Conservation (phyloP, 1,139 yeast genomes). For the Hemisphaericaspora xylofermentans region DNA sequence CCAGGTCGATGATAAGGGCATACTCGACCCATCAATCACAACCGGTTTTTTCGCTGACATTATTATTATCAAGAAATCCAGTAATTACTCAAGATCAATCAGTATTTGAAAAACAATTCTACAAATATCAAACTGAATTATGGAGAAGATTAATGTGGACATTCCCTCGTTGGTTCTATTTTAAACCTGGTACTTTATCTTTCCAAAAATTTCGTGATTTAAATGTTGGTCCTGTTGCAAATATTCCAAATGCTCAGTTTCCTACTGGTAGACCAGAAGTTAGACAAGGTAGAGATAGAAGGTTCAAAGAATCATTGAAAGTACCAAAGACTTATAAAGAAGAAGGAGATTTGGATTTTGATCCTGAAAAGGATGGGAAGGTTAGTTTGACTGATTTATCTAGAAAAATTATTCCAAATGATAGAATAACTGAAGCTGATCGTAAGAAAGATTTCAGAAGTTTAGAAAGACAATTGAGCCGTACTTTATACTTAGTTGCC, state of each 20-base stretch:
- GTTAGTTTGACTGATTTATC: slow-evolving; percentile 49
- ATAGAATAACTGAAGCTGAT: slow-evolving; percentile 81
- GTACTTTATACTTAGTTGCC: slow-evolving; percentile 76
- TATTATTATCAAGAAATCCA: slow-evolving; percentile 79
- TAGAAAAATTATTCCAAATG: slow-evolving; percentile 67
- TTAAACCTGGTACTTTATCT: slow-evolving; percentile 84
- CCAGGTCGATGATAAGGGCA: slow-evolving; percentile 12
- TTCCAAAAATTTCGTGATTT: slow-evolving; percentile 78
- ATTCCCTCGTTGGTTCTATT: slow-evolving; percentile 91
- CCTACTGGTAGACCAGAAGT: slow-evolving; percentile 85
- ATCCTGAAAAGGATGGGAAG: slow-evolving; percentile 24
- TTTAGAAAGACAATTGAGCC: slow-evolving; percentile 74
- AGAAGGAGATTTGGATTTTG: slow-evolving; percentile 38
- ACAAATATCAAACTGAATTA: slow-evolving; percentile 79
- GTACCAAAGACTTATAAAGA: slow-evolving; percentile 61
- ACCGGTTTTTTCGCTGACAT: slow-evolving; percentile 33
- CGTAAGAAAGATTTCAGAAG: slow-evolving; percentile 56
- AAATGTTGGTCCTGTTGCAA: slow-evolving; percentile 72
- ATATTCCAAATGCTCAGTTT: slow-evolving; percentile 73
- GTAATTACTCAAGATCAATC: slow-evolving; percentile 76
- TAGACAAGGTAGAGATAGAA: slow-evolving; percentile 84
- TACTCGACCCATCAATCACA: slow-evolving; percentile 8
- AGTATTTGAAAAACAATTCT: slow-evolving; percentile 72
- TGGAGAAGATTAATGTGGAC: slow-evolving; percentile 96
- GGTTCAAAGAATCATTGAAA: slow-evolving; percentile 71